phyloP scores from a whole-genome alignment of 2,329 filamentous ascomycete species.

The Cladosporium sp. region DNA sequence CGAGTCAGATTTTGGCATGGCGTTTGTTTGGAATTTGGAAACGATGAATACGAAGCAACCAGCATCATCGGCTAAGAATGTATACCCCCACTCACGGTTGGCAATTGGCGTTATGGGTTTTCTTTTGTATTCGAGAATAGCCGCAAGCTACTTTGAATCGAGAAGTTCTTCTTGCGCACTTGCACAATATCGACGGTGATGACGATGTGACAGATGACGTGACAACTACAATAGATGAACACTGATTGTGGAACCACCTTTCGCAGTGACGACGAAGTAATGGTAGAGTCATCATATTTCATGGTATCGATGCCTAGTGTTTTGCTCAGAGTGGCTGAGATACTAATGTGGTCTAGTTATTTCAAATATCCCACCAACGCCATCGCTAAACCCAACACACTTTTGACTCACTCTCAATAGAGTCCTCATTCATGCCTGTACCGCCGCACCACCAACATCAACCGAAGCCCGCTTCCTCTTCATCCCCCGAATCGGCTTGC shows the following conservation, averaged over 20 bases:
- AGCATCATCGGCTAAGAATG: slow-evolving; percentile 1
- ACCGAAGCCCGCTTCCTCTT: slow-evolving; percentile 13
- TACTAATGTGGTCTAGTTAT: background rate
- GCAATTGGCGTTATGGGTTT: background rate
- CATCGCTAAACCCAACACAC: slow-evolving; percentile 2
- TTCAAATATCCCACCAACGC: slow-evolving; percentile 9
- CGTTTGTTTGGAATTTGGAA: background rate
- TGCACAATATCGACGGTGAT: background rate
- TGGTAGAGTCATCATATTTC: background rate
- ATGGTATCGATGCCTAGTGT: background rate
- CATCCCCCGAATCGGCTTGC: slow-evolving; percentile 3
- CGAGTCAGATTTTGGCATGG: background rate
- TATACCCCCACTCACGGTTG: background rate
- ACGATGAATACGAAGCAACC: background rate
- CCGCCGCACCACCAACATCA: slow-evolving; percentile 4
- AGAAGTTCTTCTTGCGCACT: background rate
- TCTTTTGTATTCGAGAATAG: background rate
- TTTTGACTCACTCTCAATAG: background rate
- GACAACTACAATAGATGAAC: too few species aligned
- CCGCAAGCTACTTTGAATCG: background rate
- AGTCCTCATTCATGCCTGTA: background rate
- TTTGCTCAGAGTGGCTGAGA: background rate
- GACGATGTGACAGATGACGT: too few species aligned
- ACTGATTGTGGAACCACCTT: background rate
- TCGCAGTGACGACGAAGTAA: background rate